phyloP scores from a whole-genome alignment of 768 basidiomycete genomes.

The Hericium coralloides region DNA sequence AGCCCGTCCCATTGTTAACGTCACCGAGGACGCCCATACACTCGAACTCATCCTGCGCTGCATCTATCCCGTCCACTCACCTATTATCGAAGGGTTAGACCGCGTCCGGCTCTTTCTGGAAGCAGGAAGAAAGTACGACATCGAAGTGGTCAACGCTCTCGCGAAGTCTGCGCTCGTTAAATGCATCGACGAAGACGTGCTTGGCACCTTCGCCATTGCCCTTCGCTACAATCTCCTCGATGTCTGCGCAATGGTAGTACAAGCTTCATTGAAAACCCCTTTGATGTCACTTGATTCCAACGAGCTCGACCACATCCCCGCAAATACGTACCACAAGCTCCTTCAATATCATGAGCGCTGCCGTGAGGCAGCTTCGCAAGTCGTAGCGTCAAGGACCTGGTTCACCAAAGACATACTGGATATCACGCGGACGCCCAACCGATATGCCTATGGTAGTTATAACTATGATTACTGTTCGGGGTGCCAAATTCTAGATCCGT shows the following conservation, averaged over 20 bases:
- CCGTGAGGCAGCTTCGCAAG: not conserved
- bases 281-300: too few relatives aligned
- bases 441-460: too few relatives aligned
- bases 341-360: not conserved
- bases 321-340: not conserved
- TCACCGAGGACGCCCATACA: not conserved
- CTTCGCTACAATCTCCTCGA: too few relatives aligned
- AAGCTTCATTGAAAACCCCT: too few relatives aligned
- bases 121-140: too few relatives aligned
- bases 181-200: too few relatives aligned
- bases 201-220: too few relatives aligned
- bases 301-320: not conserved
- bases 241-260: too few relatives aligned
- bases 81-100: not conserved
- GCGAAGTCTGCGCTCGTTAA: too few relatives aligned
- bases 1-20: not conserved
- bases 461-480: not conserved
- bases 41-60: not conserved
- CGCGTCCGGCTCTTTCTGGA: too few relatives aligned
- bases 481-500: not conserved
- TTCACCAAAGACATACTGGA: not conserved
- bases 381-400: not conserved
- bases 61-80: not conserved
- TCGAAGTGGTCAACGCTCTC: too few relatives aligned
- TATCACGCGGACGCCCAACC: too few relatives aligned